Evolutionary conservation across 2,329 filamentous ascomycete species (phyloP), one percentile per base, ranked within the genome.

Genomic region (Coleophoma eucalyptorum): DNA sequence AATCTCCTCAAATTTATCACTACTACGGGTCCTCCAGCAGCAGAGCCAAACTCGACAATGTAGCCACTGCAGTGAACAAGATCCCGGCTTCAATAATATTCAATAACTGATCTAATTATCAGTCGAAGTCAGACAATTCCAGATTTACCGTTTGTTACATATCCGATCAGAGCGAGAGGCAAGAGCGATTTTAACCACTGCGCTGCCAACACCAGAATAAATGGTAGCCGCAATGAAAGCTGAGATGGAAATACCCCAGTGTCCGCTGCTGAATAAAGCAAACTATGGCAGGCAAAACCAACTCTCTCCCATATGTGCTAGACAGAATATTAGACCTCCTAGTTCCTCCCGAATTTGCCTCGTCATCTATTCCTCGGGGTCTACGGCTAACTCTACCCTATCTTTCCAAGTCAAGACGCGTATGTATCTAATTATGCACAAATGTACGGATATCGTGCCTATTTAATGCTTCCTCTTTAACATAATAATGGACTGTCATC

Each of bases 311-410:
- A 55, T 34, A 38, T 58, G 51, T 47, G 44, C 35, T 45, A n/a
- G 50, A 26, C 18, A 46, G 34, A 46, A 13, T 45, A 54, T 45
- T 35, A 21, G 47, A 35, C 48, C 49, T 18, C 41, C 26, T 16
- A 37, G 40, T 13, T 49, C 55, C 35, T 35, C 35, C 8, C 42
- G 50, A n/a, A 46, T 35, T 13, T 18, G 15, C 20, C 26, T 43
- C 20, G 26, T 43, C 12, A 43, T 43, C 3, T 54, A 58, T 16
- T 2, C 57, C 15, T 51, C 57, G 32, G 81, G 83, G 4, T 81
- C 77, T 0, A 75, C 83, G 81, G 81, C 0, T 68, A 84, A 0
- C 82, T 83, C 0, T 86, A 86, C 48, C 78, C 77, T 0, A 79
- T 81, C 43, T 76, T 71, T 51, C 71, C 77, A 42, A 77, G 73